phyloP scores from a whole-genome alignment of 1,139 yeast species.

The Debaryomycetaceae sp. region DNA sequence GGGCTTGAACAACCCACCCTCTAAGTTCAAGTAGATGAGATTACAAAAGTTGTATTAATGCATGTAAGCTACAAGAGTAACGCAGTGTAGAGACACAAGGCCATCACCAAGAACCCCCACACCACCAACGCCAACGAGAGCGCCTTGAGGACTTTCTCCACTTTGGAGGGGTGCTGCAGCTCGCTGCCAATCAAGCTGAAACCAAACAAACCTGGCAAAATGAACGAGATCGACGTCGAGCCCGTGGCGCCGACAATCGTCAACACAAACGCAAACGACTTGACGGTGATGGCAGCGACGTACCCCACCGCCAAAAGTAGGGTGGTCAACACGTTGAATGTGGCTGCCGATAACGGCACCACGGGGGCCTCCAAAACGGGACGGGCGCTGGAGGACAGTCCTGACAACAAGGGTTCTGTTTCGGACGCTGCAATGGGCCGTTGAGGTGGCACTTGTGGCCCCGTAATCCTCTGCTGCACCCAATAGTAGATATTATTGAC shows the following conservation, averaged over 20 bases:
- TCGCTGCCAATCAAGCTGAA: conserved; percentile 42
- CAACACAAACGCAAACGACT: conserved; percentile 52
- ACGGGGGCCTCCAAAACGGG: conserved; percentile 16
- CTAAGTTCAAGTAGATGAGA: background rate
- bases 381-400: conserved; percentile 4
- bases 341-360: conserved; percentile 48
- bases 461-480: conserved; percentile 16
- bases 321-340: conserved; percentile 48
- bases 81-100: conserved; percentile 36
- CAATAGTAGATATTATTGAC: conserved; percentile 69
- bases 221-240: conserved; percentile 55
- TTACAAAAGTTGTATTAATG: conserved; percentile 8
- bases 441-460: background rate
- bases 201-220: conserved; percentile 57
- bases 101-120: conserved; percentile 43
- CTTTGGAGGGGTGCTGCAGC: conserved; percentile 18
- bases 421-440: background rate
- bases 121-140: conserved; percentile 30
- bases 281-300: conserved; percentile 38
- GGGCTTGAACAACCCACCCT: conserved; percentile 17
- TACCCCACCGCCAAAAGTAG: conserved; percentile 42
- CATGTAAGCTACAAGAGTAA: conserved; percentile 21
- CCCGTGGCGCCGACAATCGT: conserved; percentile 62
- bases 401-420: conserved; percentile 3
- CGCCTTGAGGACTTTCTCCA: conserved; percentile 22